Conservation (phyloP, 805 yeast genomes). For the Pichia paraexigua region DNA sequence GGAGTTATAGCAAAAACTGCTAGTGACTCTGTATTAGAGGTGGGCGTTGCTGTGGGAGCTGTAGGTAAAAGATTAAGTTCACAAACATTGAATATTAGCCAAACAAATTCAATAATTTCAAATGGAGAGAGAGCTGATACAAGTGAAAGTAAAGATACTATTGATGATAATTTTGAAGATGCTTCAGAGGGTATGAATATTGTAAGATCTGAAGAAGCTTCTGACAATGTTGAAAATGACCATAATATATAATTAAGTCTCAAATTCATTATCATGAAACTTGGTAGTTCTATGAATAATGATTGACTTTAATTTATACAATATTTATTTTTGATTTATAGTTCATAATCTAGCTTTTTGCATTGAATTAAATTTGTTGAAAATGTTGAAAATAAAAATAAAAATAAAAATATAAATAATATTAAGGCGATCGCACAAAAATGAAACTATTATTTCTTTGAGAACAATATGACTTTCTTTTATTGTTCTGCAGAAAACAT, state of each 20-base stretch:
- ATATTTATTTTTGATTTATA: neutral
- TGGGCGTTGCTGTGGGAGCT: neutral
- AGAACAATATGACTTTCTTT: too few species aligned
- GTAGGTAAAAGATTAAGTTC: neutral
- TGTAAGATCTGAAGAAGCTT: neutral
- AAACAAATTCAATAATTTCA: neutral
- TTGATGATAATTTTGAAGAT: slow-evolving; percentile 17
- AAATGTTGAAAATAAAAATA: neutral
- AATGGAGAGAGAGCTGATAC: neutral
- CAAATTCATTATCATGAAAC: too few species aligned
- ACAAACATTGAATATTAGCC: neutral
- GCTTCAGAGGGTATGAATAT: slow-evolving; percentile 16
- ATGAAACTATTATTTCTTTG: too few species aligned
- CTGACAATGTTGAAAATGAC: neutral
- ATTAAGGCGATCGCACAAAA: neutral
- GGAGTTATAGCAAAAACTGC: slow-evolving; percentile 1
- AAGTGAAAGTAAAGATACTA: neutral
- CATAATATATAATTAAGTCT: neutral
- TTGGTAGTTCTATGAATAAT: too few species aligned
- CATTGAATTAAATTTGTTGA: too few species aligned
- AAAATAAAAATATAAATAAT: too few species aligned
- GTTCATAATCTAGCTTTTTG: neutral
- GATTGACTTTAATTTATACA: too few species aligned
- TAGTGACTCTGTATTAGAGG: neutral
- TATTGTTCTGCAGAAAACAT: neutral